phyloP scores from a whole-genome alignment of 2,329 filamentous ascomycete genomes.

The Colletotrichum trifolii region DNA sequence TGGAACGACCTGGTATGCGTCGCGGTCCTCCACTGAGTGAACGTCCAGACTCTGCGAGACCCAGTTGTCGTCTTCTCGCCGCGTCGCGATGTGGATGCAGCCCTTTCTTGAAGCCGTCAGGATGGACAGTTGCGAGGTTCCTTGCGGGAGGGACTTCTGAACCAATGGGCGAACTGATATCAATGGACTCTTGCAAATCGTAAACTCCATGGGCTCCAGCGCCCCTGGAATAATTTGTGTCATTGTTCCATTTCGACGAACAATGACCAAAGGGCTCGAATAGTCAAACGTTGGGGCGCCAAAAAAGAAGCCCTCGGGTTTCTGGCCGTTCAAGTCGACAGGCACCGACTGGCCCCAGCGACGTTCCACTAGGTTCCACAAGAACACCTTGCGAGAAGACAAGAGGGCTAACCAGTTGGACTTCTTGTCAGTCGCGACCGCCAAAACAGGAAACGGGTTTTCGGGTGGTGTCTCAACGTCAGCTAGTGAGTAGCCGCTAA shows the following conservation, averaged over 20 bases:
- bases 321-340: constrained; percentile 67
- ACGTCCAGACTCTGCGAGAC: constrained; percentile 58
- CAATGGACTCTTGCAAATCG: constrained; percentile 64
- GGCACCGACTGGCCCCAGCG: constrained; percentile 66
- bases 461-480: constrained; percentile 53
- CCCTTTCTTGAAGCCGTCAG: constrained; percentile 62
- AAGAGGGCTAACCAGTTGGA: constrained; percentile 76
- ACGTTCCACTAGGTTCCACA: constrained; percentile 72
- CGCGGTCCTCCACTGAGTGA: constrained; percentile 50
- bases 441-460: constrained; percentile 69
- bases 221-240: constrained; percentile 65
- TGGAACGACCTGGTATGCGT: constrained; percentile 67
- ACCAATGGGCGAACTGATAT: constrained; percentile 60
- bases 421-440: constrained; percentile 72
- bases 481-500: constrained; percentile 53
- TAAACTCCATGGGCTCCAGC: constrained; percentile 54
- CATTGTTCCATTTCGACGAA: constrained; percentile 73
- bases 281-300: constrained; percentile 50
- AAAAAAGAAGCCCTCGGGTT: constrained; percentile 74
- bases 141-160: constrained; percentile 54
- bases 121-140: constrained; percentile 42
- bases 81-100: constrained; percentile 60
- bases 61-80: constrained; percentile 57
- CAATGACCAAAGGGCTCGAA: constrained; percentile 65
- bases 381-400: constrained; percentile 65